A percentile compares a stretch with the other conserved stretches of the same genome.
Conservation (phyloP, 2,329 filamentous ascomycete species). For the Colletotrichum liaoningense region DNA sequence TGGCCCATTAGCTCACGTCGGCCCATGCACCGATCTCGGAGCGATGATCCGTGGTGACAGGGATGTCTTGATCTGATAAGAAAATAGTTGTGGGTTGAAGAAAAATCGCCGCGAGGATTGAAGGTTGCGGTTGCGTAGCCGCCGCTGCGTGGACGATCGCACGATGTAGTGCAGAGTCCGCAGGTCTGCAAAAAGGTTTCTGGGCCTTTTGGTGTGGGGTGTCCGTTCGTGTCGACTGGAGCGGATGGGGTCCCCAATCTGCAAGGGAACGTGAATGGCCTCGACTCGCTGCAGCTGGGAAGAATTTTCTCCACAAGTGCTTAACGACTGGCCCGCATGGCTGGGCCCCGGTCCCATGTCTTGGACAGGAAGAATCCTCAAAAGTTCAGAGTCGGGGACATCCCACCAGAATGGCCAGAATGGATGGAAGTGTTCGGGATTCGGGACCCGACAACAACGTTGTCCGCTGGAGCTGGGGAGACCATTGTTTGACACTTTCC, state of each 20-base stretch:
- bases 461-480: background rate
- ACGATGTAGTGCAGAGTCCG: background rate
- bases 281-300: constrained; percentile 9
- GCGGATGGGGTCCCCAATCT: constrained; percentile 14
- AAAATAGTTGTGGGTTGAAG: constrained; percentile 14
- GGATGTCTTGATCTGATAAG: constrained; percentile 34
- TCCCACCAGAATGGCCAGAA: too few relatives aligned
- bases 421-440: background rate
- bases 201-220: constrained; percentile 9
- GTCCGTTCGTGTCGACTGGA: constrained; percentile 23
- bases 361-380: background rate
- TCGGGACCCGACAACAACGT: constrained; percentile 2
- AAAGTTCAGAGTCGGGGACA: background rate
- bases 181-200: background rate
- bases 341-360: background rate
- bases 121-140: constrained; percentile 8
- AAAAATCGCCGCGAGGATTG: constrained; percentile 16
- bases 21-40: constrained; percentile 31
- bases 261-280: constrained; percentile 22
- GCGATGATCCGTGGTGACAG: constrained; percentile 22
- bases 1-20: constrained; percentile 17
- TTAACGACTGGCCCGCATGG: background rate
- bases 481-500: background rate
- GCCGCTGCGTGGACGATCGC: constrained; percentile 10
- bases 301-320: background rate